Evolutionary conservation across 2,329 filamentous ascomycete genomes (phyloP).

Genomic region (Alternaria sp.): DNA sequence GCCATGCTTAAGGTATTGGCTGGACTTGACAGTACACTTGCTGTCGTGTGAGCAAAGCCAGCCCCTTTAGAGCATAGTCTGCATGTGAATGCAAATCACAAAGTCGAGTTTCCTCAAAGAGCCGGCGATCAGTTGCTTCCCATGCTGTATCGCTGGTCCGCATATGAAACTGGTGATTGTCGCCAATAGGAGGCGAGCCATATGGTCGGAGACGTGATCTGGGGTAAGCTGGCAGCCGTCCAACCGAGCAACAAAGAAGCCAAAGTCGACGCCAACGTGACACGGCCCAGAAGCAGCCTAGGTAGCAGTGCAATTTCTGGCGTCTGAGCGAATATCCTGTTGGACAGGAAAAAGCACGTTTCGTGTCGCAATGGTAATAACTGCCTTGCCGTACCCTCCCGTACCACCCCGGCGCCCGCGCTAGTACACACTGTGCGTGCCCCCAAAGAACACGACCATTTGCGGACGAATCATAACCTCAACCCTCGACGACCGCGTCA

Average conservation of each 20-base stretch:
- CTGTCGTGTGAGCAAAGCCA: not conserved
- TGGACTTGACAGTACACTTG: not conserved
- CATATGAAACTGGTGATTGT: conserved; percentile 1
- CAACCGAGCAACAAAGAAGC: not conserved
- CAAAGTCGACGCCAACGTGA: not conserved
- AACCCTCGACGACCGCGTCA: conserved; percentile 18
- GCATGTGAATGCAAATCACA: not conserved
- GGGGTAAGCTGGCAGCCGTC: not conserved
- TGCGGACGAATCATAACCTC: conserved; percentile 24
- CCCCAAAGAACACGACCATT: conserved; percentile 10
- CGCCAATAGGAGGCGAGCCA: conserved; percentile 6
- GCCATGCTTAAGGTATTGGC: not conserved
- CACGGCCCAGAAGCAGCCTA: not conserved
- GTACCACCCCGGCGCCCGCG: conserved; percentile 13
- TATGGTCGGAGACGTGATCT: conserved; percentile 1
- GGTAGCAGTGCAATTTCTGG: not conserved
- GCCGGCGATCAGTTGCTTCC: not conserved
- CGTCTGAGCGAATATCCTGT: not conserved
- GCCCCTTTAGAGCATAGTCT: not conserved
- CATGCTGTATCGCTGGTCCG: conserved; percentile 3
- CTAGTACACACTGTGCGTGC: conserved; percentile 10
- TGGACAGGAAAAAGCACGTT: conserved; percentile 7
- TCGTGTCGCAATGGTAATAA: conserved; percentile 5
- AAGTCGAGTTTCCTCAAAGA: not conserved
- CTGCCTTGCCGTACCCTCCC: conserved; percentile 13